phyloP scores from a whole-genome alignment of 306 rosid genomes.

The Boehmeria nivea region DNA sequence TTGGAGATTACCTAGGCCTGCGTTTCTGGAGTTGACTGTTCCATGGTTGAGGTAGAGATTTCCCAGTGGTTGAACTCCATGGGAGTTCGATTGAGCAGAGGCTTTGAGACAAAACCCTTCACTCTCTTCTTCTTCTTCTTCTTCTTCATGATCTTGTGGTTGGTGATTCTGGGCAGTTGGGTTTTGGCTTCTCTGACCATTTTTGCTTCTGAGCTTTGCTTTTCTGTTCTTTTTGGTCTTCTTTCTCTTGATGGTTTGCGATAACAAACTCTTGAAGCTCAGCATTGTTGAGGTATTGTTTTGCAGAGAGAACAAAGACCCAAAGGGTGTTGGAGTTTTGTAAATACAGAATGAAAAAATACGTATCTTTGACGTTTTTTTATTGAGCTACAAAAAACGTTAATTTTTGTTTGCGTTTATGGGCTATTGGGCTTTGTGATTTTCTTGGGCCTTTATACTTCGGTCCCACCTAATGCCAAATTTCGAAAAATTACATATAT shows the following conservation, averaged over 20 bases:
- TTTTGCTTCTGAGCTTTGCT: constrained; percentile 22
- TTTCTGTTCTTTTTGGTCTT: constrained; percentile 25
- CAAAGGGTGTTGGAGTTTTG: background rate
- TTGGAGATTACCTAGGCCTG: constrained; percentile 81
- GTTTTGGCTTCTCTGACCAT: constrained; percentile 13
- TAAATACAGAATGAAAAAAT: too few relatives aligned
- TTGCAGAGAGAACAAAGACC: background rate
- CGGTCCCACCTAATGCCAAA: too few relatives aligned
- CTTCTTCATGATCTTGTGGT: background rate
- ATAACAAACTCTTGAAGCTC: constrained; percentile 35
- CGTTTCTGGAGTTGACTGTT: constrained; percentile 61
- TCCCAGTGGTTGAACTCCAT: constrained; percentile 84
- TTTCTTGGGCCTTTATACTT: too few relatives aligned
- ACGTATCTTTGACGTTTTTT: too few relatives aligned
- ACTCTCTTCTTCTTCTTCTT: constrained; percentile 26
- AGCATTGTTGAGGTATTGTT: constrained; percentile 28
- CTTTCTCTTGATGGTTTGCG: constrained; percentile 12
- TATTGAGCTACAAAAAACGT: too few relatives aligned
- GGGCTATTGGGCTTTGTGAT: too few relatives aligned
- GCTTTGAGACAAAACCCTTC: constrained; percentile 69
- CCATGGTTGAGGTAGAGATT: constrained; percentile 62
- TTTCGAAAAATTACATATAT: too few relatives aligned
- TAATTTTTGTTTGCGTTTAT: too few relatives aligned
- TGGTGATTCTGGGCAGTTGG: constrained; percentile 21
- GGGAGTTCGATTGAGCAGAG: constrained; percentile 57